Conservation (phyloP, 257 asterid genomes). For the Misopates orontium region DNA sequence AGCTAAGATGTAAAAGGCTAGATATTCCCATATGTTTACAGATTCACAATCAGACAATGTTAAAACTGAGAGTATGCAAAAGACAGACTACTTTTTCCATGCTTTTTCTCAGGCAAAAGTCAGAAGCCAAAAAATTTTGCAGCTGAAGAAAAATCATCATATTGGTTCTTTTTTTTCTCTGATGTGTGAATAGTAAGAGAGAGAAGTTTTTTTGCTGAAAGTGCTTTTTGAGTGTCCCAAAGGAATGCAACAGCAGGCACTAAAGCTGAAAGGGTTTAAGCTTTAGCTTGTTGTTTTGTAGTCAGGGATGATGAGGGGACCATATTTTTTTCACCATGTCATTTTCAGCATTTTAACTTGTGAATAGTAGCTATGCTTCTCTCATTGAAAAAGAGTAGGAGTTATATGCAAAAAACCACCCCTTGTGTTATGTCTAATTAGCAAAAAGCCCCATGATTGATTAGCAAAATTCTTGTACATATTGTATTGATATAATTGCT, state of each 20-base stretch:
- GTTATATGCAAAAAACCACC: no score
- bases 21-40: slow-evolving; percentile 46
- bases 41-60: slow-evolving; percentile 59
- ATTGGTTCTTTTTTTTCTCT: slow-evolving; percentile 22
- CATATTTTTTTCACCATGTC: slow-evolving; percentile 43
- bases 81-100: slow-evolving; percentile 56
- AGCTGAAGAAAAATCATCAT: slow-evolving; percentile 39
- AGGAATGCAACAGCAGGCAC: slow-evolving; percentile 52
- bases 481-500: no score
- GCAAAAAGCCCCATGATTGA: no score
- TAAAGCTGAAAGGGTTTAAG: slow-evolving; percentile 61
- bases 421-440: no score
- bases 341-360: slow-evolving; percentile 50
- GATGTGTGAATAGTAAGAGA: slow-evolving; percentile 34
- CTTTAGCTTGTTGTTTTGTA: slow-evolving; percentile 46
- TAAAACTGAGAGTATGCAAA: slow-evolving; percentile 59
- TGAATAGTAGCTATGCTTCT: slow-evolving; percentile 41
- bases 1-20: slow-evolving; percentile 41
- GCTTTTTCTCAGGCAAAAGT: slow-evolving; percentile 37
- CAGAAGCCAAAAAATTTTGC: slow-evolving; percentile 46
- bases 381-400: no score
- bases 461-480: no score
- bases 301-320: slow-evolving; percentile 62
- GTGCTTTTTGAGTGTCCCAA: slow-evolving; percentile 77
- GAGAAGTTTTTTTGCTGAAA: slow-evolving; percentile 39